A percentile compares a stretch with the other conserved stretches of the same genome.
Conservation (phyloP, 768 basidiomycete genomes). For the Mycena capillaripes region DNA sequence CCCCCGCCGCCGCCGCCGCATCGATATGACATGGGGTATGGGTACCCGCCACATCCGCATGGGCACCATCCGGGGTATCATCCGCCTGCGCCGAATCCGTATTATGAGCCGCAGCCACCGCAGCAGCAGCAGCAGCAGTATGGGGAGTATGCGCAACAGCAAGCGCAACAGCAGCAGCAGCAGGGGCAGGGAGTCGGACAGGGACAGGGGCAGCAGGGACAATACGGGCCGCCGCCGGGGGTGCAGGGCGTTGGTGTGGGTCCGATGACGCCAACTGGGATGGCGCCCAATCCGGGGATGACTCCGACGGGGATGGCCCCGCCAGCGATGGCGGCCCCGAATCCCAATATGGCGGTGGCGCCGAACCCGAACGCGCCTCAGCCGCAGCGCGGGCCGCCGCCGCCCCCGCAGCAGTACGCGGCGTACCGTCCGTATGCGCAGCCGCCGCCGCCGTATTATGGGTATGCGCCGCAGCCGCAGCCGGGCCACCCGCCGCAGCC, state of each 20-base stretch:
- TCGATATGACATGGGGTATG: slow-evolving; percentile 26
- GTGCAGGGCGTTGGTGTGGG: neutral
- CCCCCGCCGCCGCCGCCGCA: slow-evolving; percentile 37
- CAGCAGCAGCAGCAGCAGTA: slow-evolving; percentile 17
- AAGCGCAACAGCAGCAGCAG: slow-evolving; percentile 14
- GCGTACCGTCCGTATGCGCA: slow-evolving; percentile 43
- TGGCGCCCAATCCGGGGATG: neutral
- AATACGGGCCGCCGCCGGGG: slow-evolving; percentile 10
- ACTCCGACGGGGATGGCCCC: neutral
- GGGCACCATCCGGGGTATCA: neutral
- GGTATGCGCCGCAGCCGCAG: too few species aligned
- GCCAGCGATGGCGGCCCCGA: neutral
- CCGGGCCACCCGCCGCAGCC: too few species aligned
- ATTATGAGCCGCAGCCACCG: slow-evolving; percentile 19
- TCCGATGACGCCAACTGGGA: neutral
- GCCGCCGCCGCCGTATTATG: slow-evolving; percentile 40
- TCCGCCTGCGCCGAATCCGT: slow-evolving; percentile 15
- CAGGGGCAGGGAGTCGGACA: neutral
- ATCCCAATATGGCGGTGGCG: neutral
- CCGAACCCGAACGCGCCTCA: slow-evolving; percentile 13
- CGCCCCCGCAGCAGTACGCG: slow-evolving; percentile 40
- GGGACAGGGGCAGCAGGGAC: neutral
- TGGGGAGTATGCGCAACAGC: slow-evolving; percentile 10
- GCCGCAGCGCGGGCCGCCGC: slow-evolving; percentile 40
- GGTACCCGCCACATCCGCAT: slow-evolving; percentile 29